phyloP scores from a whole-genome alignment of 192 early-diverging fungal species.

The Oehlia diaphana region DNA sequence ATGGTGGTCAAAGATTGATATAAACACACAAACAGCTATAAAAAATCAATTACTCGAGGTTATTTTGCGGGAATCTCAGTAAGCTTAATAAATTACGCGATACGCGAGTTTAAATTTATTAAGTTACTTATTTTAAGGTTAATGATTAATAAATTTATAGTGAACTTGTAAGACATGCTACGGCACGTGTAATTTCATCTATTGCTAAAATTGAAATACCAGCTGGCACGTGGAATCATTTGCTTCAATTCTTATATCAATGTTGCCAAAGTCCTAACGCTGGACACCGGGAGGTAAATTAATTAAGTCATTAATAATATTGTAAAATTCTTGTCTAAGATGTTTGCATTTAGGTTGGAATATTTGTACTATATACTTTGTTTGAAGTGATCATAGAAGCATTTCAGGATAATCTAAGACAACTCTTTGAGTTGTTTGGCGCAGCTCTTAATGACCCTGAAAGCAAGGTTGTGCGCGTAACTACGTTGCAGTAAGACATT shows the following conservation, averaged over 20 bases:
- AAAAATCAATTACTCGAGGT: constrained; percentile 70
- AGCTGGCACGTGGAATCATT: constrained; percentile 72
- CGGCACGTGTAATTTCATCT: constrained; percentile 88
- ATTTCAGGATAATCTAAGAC: constrained; percentile 57
- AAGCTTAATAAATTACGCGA: constrained; percentile 28
- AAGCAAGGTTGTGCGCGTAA: constrained; percentile 75
- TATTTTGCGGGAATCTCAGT: constrained; percentile 73
- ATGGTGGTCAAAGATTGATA: constrained; percentile 75
- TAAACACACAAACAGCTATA: constrained; percentile 54
- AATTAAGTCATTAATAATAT: background rate
- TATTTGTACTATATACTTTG: constrained; percentile 82
- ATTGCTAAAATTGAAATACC: constrained; percentile 82
- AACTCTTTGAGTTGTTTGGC: constrained; percentile 76
- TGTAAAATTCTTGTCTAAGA: too few relatives aligned
- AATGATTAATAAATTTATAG: constrained; percentile 34
- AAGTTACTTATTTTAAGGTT: background rate
- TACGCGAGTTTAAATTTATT: background rate
- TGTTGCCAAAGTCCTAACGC: constrained; percentile 72
- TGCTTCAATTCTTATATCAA: constrained; percentile 78
- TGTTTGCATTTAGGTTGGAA: constrained; percentile 58
- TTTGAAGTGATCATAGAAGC: constrained; percentile 84
- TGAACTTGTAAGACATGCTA: constrained; percentile 69
- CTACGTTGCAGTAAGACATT: constrained; percentile 63
- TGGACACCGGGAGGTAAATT: constrained; percentile 68
- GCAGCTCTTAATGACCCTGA: constrained; percentile 79